A percentile compares a stretch with the other conserved stretches of the same genome.
Conservation (phyloP, 2,329 filamentous ascomycete genomes). For the Fusarium nelsonii region DNA sequence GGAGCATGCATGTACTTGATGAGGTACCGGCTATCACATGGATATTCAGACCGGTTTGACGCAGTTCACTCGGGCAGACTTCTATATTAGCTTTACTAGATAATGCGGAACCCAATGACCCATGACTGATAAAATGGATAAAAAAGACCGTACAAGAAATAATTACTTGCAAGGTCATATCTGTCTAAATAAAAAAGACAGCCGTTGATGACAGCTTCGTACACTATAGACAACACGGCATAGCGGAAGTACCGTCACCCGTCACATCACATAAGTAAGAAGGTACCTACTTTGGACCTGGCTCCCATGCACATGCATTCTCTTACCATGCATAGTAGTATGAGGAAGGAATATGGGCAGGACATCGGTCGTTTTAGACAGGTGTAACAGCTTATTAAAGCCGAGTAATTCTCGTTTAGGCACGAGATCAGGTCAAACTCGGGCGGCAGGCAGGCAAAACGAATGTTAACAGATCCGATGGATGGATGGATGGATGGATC, state of each 20-base stretch:
- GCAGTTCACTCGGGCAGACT: constrained; percentile 4
- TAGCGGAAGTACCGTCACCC: constrained; percentile 22
- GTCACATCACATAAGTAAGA: not conserved
- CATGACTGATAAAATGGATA: not conserved
- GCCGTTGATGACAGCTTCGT: constrained; percentile 36
- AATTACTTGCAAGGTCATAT: not conserved
- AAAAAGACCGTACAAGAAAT: not conserved
- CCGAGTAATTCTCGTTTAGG: constrained; percentile 47
- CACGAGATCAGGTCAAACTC: constrained; percentile 33
- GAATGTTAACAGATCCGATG: constrained; percentile 17
- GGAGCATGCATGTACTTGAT: not conserved
- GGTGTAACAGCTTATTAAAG: constrained; percentile 33
- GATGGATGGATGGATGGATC: constrained; percentile 2
- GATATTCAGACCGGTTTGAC: not conserved
- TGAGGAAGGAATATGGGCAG: not conserved
- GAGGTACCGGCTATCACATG: constrained; percentile 3
- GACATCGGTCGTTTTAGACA: constrained; percentile 26
- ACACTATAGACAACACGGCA: constrained; percentile 26
- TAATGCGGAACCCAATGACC: constrained; percentile 6
- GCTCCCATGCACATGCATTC: not conserved
- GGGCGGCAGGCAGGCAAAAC: constrained; percentile 26
- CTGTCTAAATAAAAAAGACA: constrained; percentile 14
- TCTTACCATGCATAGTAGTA: not conserved
- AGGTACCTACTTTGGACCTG: not conserved
- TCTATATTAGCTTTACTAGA: not conserved